Evolutionary conservation across 2,329 filamentous ascomycete genomes (phyloP), one percentile per base, ranked within the genome.

Genomic region (Arthrobotrys sphaeroides): DNA sequence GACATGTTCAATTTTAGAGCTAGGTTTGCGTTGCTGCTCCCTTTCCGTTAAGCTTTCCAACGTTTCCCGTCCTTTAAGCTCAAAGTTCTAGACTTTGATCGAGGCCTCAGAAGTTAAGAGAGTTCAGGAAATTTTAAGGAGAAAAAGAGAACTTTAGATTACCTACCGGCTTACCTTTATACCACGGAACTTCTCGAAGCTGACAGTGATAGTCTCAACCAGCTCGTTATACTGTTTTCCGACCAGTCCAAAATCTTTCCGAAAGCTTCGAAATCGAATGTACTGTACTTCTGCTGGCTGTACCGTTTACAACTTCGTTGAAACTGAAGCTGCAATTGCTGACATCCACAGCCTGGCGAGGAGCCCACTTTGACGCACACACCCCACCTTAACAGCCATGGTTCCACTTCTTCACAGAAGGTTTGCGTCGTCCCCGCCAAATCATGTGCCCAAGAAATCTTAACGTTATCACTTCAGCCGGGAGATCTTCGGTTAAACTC

Each of bases 401-500:
- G 20, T 49, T 49, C 43, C 24, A 28, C 42, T n/a, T 33, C 36
- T 40, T n/a, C 12, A n/a, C 36, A 40, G 36, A 40, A 49, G 18
- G 18, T 22, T 24, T 49, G 18, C 22, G 31, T 26, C 18, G n/a
- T 51, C 6, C 13, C 24, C 45, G 24, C 31, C 22, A 31, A 42
- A 20, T 45, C 45, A 62, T 53, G 33, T 43, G 28, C 31, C 31
- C 22, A 43, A 10, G 33, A n/a, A 33, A 51, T 24, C 67, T 40
- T 51, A 60, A 65, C 26, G 43, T 57, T 55, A 68, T 45, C 24
- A 43, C 12, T 4, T 26, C 4, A 20, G 26, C 28, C 70, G 70
- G 70, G 16, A 33, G n/a, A 74, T 62, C 62, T 74, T 74, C 70
- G 70, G 70, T 22, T 55, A 45, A 55, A 57, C 31, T 55, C 31